Evolutionary conservation across 345 rosid species (phyloP), one percentile per base, ranked within the genome.

Genomic region (Eucalyptus shirleyi): DNA sequence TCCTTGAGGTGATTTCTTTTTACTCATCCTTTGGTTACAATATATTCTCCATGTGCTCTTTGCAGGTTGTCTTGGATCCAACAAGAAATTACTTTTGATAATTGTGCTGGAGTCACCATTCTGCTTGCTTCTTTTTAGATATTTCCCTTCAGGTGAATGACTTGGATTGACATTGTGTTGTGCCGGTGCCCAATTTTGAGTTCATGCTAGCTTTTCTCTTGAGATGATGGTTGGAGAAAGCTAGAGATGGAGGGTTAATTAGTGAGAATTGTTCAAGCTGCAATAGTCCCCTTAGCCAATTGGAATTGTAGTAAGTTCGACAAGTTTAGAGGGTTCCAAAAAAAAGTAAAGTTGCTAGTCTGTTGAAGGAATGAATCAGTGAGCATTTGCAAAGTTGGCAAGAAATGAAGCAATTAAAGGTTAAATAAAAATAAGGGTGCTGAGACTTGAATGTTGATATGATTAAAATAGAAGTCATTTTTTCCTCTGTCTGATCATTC

Each of bases 1-100:
- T 92, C 88, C 92, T 98, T 16, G 95, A 97, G 98, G 99, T 95
- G 89, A 89, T 90, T 18, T 18, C 24, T 30, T 86, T 86, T 34
- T 19, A 34, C 23, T 82, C 40, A 32, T 88, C 49, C 30, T 88
- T 80, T 77, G 47, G 47, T 21, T 19, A 40, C 16, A 40, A 21
- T 21, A 40, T 21, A 56, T n/a, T 51, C 47, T 86, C 26, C 12
- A 51, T 51, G 88, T 51, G 12, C 62, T 50, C 62, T 53, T 32
- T n/a, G 62, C 67, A 50, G 13, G 47, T 77, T 77, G 47, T 40
- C 47, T 77, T 40, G 47, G 28, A 77, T 40, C 47, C 83, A 77
- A 69, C 24, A 5, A 69, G 42, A 34, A 34, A 37, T 40, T 37
- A 37, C 30, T 77, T 77, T 37, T 37, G 85, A 8, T 77, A 21